Evolutionary conservation across 495 filamentous ascomycete genomes (phyloP), one percentile per base, ranked within the genome.

Genomic region (Xylaria palmicola): DNA sequence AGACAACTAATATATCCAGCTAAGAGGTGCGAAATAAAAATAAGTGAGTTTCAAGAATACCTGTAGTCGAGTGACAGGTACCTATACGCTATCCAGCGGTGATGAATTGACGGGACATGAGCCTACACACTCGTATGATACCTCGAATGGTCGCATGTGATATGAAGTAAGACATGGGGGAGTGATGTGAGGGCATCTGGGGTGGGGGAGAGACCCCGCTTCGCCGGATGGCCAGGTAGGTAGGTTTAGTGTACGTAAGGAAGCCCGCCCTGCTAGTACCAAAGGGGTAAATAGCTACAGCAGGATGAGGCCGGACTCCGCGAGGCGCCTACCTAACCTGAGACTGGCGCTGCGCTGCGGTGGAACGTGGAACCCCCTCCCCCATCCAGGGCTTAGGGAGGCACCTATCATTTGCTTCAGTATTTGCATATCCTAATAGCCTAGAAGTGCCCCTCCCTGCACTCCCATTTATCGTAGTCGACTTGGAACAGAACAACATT

Each of bases 121-220:
- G 37, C 37, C 10, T 36, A 57, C 54, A 47, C 3, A 27, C 27
- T 32, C 37, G 37, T 56, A 52, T 39, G 49, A 52, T 39, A 48
- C 15, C 29, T n/a, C 17, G 49, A n/a, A 40, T 37, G 45, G 45
- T 15, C 9, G 29, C 45, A 48, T 43, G 40, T 48, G 12, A 3
- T 3, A 27, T 47, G 27, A 26, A 47, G 27, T 47, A 47, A 20
- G 7, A 27, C 41, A 44, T 17, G 26, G 32, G n/a, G 29, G n/a
- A 29, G 24, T n/a, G 34, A 8, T 39, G 17, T 1, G 29, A 53
- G 26, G 36, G 54, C 15, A 22, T 6, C 1, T 20, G 43, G 36
- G 54, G 1, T 24, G 54, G n/a, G 20, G 17, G 32, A 12, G 9
- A 37, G 51, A 67, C 67, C 67, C 67, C 67, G 68, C 65, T 68